Percentiles rank a stretch among this genome's conserved stretches.
Conservation (phyloP, 805 yeast species). For the Candida taoyuanica region DNA sequence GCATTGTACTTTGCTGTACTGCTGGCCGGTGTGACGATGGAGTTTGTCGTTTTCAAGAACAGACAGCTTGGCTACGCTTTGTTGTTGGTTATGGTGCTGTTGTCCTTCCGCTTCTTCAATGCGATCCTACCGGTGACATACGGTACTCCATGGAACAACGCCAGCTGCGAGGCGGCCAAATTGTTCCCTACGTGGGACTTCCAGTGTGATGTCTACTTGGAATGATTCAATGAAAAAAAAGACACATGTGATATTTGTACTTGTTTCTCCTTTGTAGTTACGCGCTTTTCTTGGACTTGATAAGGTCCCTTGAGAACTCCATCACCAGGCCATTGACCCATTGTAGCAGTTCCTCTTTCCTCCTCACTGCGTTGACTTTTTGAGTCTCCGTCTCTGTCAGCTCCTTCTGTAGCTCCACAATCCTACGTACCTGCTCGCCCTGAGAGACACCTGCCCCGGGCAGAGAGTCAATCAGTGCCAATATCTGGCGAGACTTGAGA, state of each 20-base stretch:
- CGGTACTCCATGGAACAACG: conserved; percentile 43
- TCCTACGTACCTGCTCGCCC: conserved; percentile 61
- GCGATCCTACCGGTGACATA: conserved; percentile 40
- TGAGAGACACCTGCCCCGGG: conserved; percentile 92
- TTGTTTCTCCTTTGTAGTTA: not conserved
- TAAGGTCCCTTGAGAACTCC: conserved; percentile 36
- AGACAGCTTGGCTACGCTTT: conserved; percentile 27
- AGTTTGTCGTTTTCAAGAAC: conserved; percentile 33
- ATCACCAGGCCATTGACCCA: conserved; percentile 65
- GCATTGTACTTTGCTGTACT: conserved; percentile 47
- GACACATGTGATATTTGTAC: not conserved
- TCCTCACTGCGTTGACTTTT: conserved; percentile 50
- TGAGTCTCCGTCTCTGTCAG: conserved; percentile 55
- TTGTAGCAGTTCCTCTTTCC: conserved; percentile 57
- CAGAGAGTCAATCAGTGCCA: conserved; percentile 76
- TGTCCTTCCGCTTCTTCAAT: conserved; percentile 26
- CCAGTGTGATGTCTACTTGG: conserved; percentile 32
- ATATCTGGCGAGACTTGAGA: conserved; percentile 79
- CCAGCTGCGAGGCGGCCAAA: conserved; percentile 34
- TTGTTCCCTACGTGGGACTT: conserved; percentile 41
- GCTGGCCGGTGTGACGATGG: conserved; percentile 40
- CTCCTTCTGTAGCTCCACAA: conserved; percentile 58
- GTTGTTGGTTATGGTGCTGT: conserved; percentile 19
- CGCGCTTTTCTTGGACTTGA: conserved; percentile 29
- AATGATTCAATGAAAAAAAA: not conserved